Base-by-base conservation (phyloP, 2,329 filamentous ascomycete species). In the Colletotrichum melonis region DNA sequence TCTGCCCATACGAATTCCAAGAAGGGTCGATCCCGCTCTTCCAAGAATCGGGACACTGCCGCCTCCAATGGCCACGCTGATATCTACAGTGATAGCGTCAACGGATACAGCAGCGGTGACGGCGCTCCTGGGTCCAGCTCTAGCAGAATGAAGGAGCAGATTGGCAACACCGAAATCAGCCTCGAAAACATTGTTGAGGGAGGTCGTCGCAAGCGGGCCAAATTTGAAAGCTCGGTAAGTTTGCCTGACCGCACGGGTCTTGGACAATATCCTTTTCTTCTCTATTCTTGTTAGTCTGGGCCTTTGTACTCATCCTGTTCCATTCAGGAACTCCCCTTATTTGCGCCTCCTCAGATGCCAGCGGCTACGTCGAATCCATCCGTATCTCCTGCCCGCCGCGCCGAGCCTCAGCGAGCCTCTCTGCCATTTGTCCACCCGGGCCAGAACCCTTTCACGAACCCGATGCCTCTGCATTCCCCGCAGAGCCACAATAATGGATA, bases 121-220 rank as follows among this genome's bases (percentile, higher is more conserved):
- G 93, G 92, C 74, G 94, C 92, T 32, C 90, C 93, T 74, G 93
- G 91, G 76, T 95, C 94, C 68, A 88, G 93, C 76, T 93, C 93
- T 72, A 92, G 93, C 79, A 93, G 93, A 82, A 90, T 89, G 78
- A 95, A 94, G 82, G 95, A 98, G 79, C 93, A 95, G 76, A 91
- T 98, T 79, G 95, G 94, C 62, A 98, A 95, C 81, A 97, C 97
- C 19, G 97, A 99, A 78, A 99, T 99, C 80, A 98, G 96, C 82
- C 91, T 98, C 77, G 95, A 98, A 78, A 99, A 99, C 82, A 98
- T 99, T 83, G 94, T 99, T 74, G 96, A 98, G 84, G 97, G 97
- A 80, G 95, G 96, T 77, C 93, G 97, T 83, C 92, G 97, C 81
- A 98, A 98, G 88, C 92, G 95, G 80, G 94, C 96, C 79, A 98